Base-by-base conservation (phyloP, 2,329 filamentous ascomycete genomes). In the Epichloe brachyelytri region DNA sequence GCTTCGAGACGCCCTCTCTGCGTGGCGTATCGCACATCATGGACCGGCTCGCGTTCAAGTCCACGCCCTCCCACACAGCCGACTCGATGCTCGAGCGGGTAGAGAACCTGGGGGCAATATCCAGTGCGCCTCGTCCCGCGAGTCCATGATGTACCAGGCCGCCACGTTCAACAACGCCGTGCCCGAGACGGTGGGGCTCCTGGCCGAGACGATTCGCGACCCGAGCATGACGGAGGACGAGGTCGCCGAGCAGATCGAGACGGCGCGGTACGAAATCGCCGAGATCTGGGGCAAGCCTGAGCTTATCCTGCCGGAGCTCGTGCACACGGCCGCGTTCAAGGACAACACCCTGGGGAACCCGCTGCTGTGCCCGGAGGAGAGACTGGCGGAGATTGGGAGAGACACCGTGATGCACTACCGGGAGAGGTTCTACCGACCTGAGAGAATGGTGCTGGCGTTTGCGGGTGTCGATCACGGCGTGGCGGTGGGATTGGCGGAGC, bases 241-340 rank as follows among this genome's bases (percentile, higher is more conserved):
- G 68, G 86, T 98, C 0, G 71, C 77, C 19, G 82, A 89, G 65
- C 93, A 98, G 70, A 74, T 98, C 20, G 82, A 86, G 64, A 97
- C 91, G 6, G 93, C 91, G 8, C 82, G 90, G 49, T 98, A 97
- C 65, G 93, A 98, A 71, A 93, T 98, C 65, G 82, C 82, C 22
- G 93, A 97, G 73, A 97, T 98, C 51, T 98, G 93, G 93, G 85
- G 85, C 60, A 97, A 95, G 75, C 90, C 93, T 0, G 91, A 97
- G 62, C 78, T 98, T 51, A 97, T 98, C 59, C 73, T 98, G 54
- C 93, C 93, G 0, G 93, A 98, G 70, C 71, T 98, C 59, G 85
- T 97, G 38, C 93, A 98, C 67, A 93, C 90, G 73, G 89, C 93
- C 10, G 93, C 90, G 2, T 98, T 88, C 71, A 93, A 89, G 72